phyloP scores from a whole-genome alignment of 768 basidiomycete genomes.

The Serpula lacrymans region DNA sequence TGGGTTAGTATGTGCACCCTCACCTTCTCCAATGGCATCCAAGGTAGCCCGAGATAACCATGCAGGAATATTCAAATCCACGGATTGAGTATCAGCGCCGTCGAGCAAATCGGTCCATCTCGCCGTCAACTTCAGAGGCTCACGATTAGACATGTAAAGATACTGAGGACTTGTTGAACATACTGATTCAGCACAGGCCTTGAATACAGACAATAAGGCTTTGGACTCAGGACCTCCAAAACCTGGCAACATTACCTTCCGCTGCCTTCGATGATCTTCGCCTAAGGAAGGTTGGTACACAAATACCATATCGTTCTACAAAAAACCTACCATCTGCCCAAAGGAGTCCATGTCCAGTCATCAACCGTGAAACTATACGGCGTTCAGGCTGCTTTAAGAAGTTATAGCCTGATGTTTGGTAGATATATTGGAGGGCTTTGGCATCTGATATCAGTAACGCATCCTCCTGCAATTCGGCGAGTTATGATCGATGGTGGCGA shows the following conservation, averaged over 20 bases:
- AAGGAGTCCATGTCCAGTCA: constrained; percentile 26
- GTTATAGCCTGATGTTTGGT: constrained; percentile 2
- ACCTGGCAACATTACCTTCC: constrained; percentile 52
- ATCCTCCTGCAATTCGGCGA: constrained; percentile 8
- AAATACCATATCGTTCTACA: neutral
- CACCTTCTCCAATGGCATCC: constrained; percentile 51
- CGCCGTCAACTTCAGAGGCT: constrained; percentile 14
- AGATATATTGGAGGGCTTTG: constrained; percentile 5
- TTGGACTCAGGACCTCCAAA: constrained; percentile 52
- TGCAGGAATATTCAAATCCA: constrained; percentile 18
- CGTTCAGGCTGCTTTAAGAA: constrained; percentile 3
- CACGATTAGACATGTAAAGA: neutral
- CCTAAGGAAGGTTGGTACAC: constrained; percentile 13
- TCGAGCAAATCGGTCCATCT: constrained; percentile 21
- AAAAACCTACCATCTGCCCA: constrained; percentile 33
- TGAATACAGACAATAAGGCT: constrained; percentile 49
- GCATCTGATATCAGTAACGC: constrained; percentile 2
- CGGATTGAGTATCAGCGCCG: constrained; percentile 12
- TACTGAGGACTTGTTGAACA: neutral
- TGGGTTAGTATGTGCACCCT: neutral
- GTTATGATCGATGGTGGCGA: too few species aligned
- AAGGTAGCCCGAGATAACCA: constrained; percentile 43
- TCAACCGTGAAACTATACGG: constrained; percentile 4
- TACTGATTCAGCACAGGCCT: constrained; percentile 28
- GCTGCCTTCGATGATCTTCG: constrained; percentile 50